Conservation (phyloP, 495 filamentous ascomycete genomes). For the Penicillium coffeae region DNA sequence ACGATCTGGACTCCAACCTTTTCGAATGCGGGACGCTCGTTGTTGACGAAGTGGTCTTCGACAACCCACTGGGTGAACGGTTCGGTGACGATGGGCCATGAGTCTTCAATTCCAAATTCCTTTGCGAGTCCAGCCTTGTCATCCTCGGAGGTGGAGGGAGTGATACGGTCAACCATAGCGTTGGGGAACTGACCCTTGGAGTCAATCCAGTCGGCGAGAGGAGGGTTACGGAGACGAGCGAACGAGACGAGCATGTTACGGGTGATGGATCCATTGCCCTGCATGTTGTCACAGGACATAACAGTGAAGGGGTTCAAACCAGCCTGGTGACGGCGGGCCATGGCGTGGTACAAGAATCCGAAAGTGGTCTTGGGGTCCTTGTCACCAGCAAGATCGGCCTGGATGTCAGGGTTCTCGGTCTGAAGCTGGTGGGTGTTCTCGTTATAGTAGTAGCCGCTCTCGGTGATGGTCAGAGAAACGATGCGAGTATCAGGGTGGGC, state of each 20-base stretch:
- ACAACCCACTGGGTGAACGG: slow-evolving; percentile 50
- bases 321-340: slow-evolving; percentile 33
- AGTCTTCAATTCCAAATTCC: slow-evolving; percentile 38
- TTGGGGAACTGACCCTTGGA: slow-evolving; percentile 43
- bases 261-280: slow-evolving; percentile 47
- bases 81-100: slow-evolving; percentile 47
- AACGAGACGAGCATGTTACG: slow-evolving; percentile 48
- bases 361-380: slow-evolving; percentile 40
- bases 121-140: slow-evolving; percentile 37
- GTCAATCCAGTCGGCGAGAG: slow-evolving; percentile 42
- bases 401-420: slow-evolving; percentile 42
- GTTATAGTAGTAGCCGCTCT: slow-evolving; percentile 51
- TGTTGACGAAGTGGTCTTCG: slow-evolving; percentile 43
- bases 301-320: slow-evolving; percentile 47
- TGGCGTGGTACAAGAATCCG: slow-evolving; percentile 45
- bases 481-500: slow-evolving; percentile 47
- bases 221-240: slow-evolving; percentile 37
- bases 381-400: slow-evolving; percentile 40
- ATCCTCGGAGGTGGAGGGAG: slow-evolving; percentile 38
- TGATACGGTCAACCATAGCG: slow-evolving; percentile 50
- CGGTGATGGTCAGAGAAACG: slow-evolving; percentile 49
- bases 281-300: slow-evolving; percentile 50
- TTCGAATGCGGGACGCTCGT: slow-evolving; percentile 41
- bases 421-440: slow-evolving; percentile 48
- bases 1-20: slow-evolving; percentile 45